A percentile compares a stretch with the other conserved stretches of the same genome.
These are phyloP conservation scores for Cronartium quercuum DNA, from an alignment of 1,284 basidiomycete species.

Conservation along the genomic window DNA sequence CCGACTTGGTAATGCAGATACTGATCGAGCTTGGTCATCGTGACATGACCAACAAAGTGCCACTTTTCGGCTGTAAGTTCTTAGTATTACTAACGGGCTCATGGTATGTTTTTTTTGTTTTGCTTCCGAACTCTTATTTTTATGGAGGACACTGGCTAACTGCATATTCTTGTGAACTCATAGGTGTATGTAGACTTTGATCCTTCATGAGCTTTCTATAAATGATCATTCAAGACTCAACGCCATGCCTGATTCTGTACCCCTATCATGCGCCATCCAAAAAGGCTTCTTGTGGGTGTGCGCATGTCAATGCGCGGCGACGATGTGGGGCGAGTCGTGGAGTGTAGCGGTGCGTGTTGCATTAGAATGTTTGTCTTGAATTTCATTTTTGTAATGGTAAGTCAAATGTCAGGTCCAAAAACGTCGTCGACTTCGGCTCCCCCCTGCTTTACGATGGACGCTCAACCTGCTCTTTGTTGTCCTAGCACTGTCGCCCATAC, in stretches of 20 bases:
- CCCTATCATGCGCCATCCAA: not conserved
- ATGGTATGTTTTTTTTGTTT: constrained; percentile 8
- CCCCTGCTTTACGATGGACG: not conserved
- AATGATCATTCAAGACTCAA: not conserved
- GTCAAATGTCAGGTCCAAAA: not conserved
- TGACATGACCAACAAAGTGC: constrained; percentile 21
- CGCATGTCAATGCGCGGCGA: constrained; percentile 17
- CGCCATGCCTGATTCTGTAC: not conserved
- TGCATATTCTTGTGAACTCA: not conserved
- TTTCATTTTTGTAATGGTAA: too few relatives aligned
- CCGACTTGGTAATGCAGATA: constrained; percentile 9
- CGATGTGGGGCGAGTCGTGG: constrained; percentile 6
- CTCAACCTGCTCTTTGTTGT: not conserved
- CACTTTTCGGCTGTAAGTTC: constrained; percentile 32
- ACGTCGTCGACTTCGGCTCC: not conserved
- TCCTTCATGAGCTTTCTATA: not conserved
- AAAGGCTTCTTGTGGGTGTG: constrained; percentile 33
- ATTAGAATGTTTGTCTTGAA: not conserved
- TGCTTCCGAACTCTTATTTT: not conserved
- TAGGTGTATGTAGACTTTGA: not conserved
- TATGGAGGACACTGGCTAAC: not conserved
- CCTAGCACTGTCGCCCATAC: not conserved
- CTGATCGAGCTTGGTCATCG: constrained; percentile 14
- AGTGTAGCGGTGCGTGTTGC: not conserved
- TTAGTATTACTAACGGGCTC: constrained; percentile 21